Evolutionary conservation across 306 rosid species (phyloP).

Genomic region (Castanea mollissima): DNA sequence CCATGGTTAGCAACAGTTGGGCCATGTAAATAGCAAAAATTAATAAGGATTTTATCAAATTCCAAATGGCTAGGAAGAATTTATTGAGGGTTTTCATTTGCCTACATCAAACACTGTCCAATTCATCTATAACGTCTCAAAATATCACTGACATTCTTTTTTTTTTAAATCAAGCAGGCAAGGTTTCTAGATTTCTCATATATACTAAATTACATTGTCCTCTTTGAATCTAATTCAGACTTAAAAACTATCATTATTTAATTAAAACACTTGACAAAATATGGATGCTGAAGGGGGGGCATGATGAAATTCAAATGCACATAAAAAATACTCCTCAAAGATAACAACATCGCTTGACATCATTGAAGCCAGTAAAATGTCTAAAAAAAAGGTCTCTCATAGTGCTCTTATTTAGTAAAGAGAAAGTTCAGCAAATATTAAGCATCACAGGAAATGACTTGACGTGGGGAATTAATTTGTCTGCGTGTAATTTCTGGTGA

Average conservation of each 20-base stretch:
- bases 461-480: no score
- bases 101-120: neutral
- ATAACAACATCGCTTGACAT: no score
- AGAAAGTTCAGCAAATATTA: neutral
- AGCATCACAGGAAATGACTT: neutral
- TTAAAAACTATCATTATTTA: neutral
- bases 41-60: no score
- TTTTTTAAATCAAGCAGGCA: neutral
- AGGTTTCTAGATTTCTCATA: neutral
- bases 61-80: no score
- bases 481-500: no score
- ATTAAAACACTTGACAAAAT: neutral
- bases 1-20: no score
- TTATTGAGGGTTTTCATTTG: no score
- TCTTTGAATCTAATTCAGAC: neutral
- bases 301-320: no score
- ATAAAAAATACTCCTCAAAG: no score
- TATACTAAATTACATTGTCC: neutral
- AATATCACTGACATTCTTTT: neutral
- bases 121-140: neutral
- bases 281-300: neutral
- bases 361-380: neutral
- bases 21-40: no score
- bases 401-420: neutral
- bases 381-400: neutral